Base-by-base conservation (phyloP, 1,139 yeast species). In the Suhomyces ambrosiae region DNA sequence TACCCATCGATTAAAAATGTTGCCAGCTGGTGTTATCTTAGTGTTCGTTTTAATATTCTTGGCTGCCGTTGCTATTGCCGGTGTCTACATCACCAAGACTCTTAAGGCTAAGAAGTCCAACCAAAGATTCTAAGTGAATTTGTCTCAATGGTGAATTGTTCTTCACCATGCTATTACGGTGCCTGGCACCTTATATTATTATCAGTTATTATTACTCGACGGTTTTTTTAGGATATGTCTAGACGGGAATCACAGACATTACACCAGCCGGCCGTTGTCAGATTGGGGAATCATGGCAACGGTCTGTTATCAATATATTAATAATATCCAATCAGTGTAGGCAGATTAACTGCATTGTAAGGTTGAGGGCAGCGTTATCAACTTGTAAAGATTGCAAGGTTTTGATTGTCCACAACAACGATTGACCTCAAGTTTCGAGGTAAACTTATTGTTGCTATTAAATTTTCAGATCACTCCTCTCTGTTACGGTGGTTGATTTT, bases 1-100 rank as follows among this genome's bases (percentile, higher is more conserved):
- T 27, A 41, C 40, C 35, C 40, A 40, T 33, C 38, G 37, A 30
- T 41, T 40, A 43, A 57, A 48, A 53, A 71, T 71, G 77, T 65
- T 71, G 44, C 77, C 77, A 58, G 57, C 76, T 31, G 77, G 77
- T 65, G 77, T 71, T 65, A 71, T 71, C 55, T 62, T 71, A 56
- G 77, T 71, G 50, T 71, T 71, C 60, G 70, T 68, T 50, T 67
- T 71, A 53, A 45, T 71, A 44, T 71, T 71, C 62, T 63, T 62
- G 54, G 74, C 72, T 46, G 59, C 57, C 53, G 48, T 56, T 48
- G 71, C 66, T 48, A 49, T 71, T 37, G 43, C 48, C 42, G 68
- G 65, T 53, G 60, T 71, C 44, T 51, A 56, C 45, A 44, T 65
- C 52, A 61, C 57, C 38, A 71, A 69, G 67, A 60, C 53, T 49